These are phyloP conservation scores for Aquilaria agallochum DNA, from an alignment of 441 rosid genomes.

Conservation along the genomic window DNA sequence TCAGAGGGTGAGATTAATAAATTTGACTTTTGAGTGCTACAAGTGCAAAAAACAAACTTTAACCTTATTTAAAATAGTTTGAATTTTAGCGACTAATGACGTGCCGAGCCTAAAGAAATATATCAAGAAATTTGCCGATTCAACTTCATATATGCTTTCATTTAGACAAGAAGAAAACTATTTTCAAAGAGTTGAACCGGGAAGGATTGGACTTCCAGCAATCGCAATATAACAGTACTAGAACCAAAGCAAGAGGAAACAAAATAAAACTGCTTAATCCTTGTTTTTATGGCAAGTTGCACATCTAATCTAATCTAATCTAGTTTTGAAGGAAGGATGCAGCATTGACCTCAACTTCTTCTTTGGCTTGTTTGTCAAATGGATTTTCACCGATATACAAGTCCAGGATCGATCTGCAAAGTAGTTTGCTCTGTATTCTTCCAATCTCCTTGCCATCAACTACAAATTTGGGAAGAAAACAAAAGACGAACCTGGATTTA, in stretches of 20 bases:
- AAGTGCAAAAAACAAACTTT: too few species aligned
- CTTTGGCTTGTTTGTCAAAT: constrained; percentile 67
- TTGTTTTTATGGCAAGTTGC: neutral
- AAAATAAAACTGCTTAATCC: neutral
- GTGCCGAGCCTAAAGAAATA: too few species aligned
- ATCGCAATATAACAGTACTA: neutral
- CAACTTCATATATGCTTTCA: too few species aligned
- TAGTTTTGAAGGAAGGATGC: constrained; percentile 46
- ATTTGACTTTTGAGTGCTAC: too few species aligned
- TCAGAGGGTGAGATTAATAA: too few species aligned
- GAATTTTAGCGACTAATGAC: too few species aligned
- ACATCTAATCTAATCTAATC: neutral
- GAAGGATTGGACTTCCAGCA: too few species aligned
- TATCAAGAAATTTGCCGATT: too few species aligned
- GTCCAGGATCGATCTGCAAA: constrained; percentile 73
- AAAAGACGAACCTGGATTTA: neutral
- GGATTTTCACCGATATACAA: constrained; percentile 83
- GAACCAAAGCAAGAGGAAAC: neutral
- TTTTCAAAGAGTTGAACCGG: neutral
- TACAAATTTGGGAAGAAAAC: constrained; percentile 17
- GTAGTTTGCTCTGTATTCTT: constrained; percentile 70
- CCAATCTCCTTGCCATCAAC: constrained; percentile 85
- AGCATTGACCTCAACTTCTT: constrained; percentile 54
- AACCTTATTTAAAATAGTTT: too few species aligned
- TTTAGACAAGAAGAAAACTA: too few species aligned